Base-by-base conservation (phyloP, 2,329 filamentous ascomycete species). In the Orbilia brochopaga region DNA sequence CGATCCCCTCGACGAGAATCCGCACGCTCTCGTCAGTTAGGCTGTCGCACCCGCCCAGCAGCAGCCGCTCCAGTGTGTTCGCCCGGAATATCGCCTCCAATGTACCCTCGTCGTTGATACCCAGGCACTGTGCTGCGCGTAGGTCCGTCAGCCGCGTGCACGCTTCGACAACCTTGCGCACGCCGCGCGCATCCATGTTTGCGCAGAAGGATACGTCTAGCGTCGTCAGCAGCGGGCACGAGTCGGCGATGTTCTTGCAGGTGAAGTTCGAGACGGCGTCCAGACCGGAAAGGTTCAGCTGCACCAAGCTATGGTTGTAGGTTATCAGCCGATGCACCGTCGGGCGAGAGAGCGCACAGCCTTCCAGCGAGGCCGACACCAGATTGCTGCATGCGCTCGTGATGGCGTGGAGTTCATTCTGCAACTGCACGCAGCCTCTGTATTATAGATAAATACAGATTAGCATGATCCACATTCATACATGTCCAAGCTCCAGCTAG, bases 151-250 rank as follows among this genome's bases (percentile, higher is more conserved):
- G 81, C 59, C 83, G 87, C 0, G 84, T 82, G 77, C 94, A 97
- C 1, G 85, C 85, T 69, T 89, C 83, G 0, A 97, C 81, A 1
- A 99, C 84, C 57, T 85, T 85, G 74, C 84, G 86, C 60, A 97
- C 81, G 2, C 92, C 92, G 11, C 85, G 83, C 7, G 90, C 89
- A 77, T 94, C 89, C 78, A 97, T 87, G 72, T 91, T 89, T 75
- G 87, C 88, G 81, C 94, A 99, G 91, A 93, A 97, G 0, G 92
- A 96, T 19, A 97, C 86, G 76, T 97, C 95, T 74, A 97, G 84
- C 62, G 86, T 84, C 79, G 96, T 88, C n/a, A 99, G 83, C 54
- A 88, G 87, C 0, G 88, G 87, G 76, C 93, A 97, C 42, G 88
- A 88, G 59, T 89, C 84, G 0, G 90, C 88, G 69, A 99, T 89